These are phyloP conservation scores for Thuidium tamariscinum DNA, from an alignment of 225 moss, liverwort and hornwort genomes.

Conservation along the genomic window DNA sequence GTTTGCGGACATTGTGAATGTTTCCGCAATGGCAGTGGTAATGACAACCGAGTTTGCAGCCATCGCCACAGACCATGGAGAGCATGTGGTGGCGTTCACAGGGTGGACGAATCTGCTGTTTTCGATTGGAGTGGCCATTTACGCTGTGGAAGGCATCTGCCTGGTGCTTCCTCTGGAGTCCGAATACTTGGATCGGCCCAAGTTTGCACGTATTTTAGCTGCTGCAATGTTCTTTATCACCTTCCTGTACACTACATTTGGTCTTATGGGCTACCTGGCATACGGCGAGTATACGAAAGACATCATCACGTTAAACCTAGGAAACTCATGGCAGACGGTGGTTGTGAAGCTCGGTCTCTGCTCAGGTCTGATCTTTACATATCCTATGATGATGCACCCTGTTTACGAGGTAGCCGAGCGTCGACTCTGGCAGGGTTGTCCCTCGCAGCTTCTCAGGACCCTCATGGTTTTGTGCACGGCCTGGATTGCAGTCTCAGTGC, in stretches of 20 bases:
- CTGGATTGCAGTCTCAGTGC: slow-evolving; percentile 75
- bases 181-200: slow-evolving; percentile 44
- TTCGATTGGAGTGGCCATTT: slow-evolving; percentile 75
- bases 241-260: slow-evolving; percentile 44
- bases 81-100: slow-evolving; percentile 49
- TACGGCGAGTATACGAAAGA: slow-evolving; percentile 71
- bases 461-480: slow-evolving; percentile 43
- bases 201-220: slow-evolving; percentile 63
- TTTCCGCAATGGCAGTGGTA: slow-evolving; percentile 69
- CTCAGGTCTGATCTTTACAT: slow-evolving; percentile 74
- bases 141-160: slow-evolving; percentile 80
- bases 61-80: slow-evolving; percentile 21
- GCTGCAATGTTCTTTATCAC: slow-evolving; percentile 62
- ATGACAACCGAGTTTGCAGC: slow-evolving; percentile 53
- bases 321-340: slow-evolving; percentile 53
- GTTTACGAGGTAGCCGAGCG: slow-evolving; percentile 87
- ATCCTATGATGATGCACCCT: slow-evolving; percentile 96
- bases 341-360: slow-evolving; percentile 70
- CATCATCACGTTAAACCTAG: slow-evolving; percentile 84
- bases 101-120: slow-evolving; percentile 55
- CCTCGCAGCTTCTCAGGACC: slow-evolving; percentile 37
- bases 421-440: slow-evolving; percentile 35
- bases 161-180: slow-evolving; percentile 88
- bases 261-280: slow-evolving; percentile 71
- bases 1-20: slow-evolving; percentile 69